A percentile compares a stretch with the other conserved stretches of the same genome.
Conservation (phyloP, 2,329 filamentous ascomycete species). For the Aureobasidium sp. region DNA sequence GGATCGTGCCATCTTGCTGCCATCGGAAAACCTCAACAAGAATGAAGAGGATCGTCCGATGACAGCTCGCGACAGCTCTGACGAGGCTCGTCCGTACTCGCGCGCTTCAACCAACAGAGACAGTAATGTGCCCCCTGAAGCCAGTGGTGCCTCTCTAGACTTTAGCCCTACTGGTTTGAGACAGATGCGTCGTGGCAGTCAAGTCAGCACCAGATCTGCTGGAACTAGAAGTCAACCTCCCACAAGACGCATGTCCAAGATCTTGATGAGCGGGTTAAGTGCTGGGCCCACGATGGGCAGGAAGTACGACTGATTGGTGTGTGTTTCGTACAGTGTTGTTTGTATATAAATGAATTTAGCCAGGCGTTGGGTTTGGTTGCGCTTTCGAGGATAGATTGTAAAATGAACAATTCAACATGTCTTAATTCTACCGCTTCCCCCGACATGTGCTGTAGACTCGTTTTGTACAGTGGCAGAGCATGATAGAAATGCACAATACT, state of each 20-base stretch:
- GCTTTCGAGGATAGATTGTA: background rate
- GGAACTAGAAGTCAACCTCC: background rate
- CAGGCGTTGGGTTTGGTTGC: background rate
- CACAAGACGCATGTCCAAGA: constrained; percentile 11
- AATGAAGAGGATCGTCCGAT: constrained; percentile 40
- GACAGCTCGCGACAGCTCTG: background rate
- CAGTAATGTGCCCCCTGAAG: background rate
- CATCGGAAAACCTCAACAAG: constrained; percentile 53
- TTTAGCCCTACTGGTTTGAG: background rate
- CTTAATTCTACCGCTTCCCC: background rate
- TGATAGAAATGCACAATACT: too few relatives aligned
- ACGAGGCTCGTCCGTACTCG: background rate
- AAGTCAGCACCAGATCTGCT: constrained; percentile 10
- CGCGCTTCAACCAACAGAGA: background rate
- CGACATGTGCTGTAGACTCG: too few relatives aligned
- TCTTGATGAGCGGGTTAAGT: constrained; percentile 19
- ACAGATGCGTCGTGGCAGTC: constrained; percentile 11
- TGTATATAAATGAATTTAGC: background rate
- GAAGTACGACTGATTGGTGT: constrained; percentile 16
- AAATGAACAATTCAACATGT: background rate
- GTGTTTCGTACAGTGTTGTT: background rate
- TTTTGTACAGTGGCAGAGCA: too few relatives aligned
- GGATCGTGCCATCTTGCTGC: constrained; percentile 61
- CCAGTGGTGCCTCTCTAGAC: constrained; percentile 3
- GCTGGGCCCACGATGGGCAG: constrained; percentile 24